phyloP scores from a whole-genome alignment of 2,329 filamentous ascomycete species.

The Lithohypha guttulata region DNA sequence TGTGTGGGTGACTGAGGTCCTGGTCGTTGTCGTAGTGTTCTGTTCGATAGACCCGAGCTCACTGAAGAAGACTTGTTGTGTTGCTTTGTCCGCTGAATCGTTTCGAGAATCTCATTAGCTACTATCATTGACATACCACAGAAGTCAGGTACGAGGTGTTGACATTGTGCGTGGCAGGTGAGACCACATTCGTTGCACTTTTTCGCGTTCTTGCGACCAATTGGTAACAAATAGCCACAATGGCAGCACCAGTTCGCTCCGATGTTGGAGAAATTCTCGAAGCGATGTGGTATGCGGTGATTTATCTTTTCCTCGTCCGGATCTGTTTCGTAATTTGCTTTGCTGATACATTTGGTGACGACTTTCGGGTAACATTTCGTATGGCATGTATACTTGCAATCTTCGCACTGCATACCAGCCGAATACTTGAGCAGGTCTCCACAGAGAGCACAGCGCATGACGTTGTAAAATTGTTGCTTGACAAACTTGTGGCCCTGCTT shows the following conservation, averaged over 20 bases:
- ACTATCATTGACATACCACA: conserved; percentile 99
- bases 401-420: conserved; percentile 96
- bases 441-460: conserved; percentile 97
- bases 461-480: conserved; percentile 98
- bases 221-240: conserved; percentile 88
- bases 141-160: conserved; percentile 94
- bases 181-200: conserved; percentile 87
- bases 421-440: conserved; percentile 98
- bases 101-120: conserved; percentile 84
- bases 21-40: conserved; percentile 51
- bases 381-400: conserved; percentile 99
- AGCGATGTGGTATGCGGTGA: conserved; percentile 94
- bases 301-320: conserved; percentile 99
- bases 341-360: conserved; percentile 98
- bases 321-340: conserved; percentile 96
- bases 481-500: conserved; percentile 99
- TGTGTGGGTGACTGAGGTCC: conserved; percentile 25
- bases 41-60: conserved; percentile 48
- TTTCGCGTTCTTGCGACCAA: conserved; percentile 89
- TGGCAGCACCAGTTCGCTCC: conserved; percentile 99
- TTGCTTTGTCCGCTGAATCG: conserved; percentile 70
- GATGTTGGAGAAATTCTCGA: conserved; percentile 93
- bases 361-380: conserved; percentile 95
- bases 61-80: conserved; percentile 48
- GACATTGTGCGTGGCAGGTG: conserved; percentile 82